Evolutionary conservation across 2,329 filamentous ascomycete genomes (phyloP), one percentile per base, ranked within the genome.

Genomic region (Botryotinia calthae): DNA sequence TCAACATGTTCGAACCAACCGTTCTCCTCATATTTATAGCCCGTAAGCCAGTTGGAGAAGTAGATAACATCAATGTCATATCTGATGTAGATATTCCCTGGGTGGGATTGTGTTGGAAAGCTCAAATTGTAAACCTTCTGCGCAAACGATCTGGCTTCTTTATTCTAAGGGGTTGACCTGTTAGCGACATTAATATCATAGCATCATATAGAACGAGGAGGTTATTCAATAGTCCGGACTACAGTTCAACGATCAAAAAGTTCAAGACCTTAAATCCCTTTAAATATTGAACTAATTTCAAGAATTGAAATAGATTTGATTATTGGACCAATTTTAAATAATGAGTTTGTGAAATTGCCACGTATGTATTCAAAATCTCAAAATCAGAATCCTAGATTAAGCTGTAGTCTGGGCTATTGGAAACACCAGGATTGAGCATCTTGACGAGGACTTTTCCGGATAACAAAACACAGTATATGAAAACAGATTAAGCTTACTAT

Each of bases 1-100:
- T 14, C 25, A 5, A 62, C 28, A 46, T 70, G 67, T 10, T 70
- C 67, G 4, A 70, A 70, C 67, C 67, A 70, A 14, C 22, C n/a
- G 14, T 34, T 61, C 12, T 20, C 25, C 9, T 2, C 31, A 70
- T 28, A 70, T 40, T 34, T 51, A 34, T n/a, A 40, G 10, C 56
- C 58, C 8, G 59, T 37, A n/a, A 65, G 44, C 59, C 69, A 71
- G 14, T 71, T 16, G 20, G 42, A n/a, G 31, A 64, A 65, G 61
- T 65, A 65, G 16, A 66, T 12, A 22, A 28, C 20, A 54, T 71
- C 69, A 25, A 3, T 71, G 42, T 54, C 58, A n/a, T 51, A 71
- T 54, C 58, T 25, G 14, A 71, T 37, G 34, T 48, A 65, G n/a
- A 71, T 71, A 31, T 54, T 54, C 8, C 59, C 61, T 8, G 46